Evolutionary conservation across 139 green algal species (phyloP).

Genomic region (Chlamydomonas schloesseri): DNA sequence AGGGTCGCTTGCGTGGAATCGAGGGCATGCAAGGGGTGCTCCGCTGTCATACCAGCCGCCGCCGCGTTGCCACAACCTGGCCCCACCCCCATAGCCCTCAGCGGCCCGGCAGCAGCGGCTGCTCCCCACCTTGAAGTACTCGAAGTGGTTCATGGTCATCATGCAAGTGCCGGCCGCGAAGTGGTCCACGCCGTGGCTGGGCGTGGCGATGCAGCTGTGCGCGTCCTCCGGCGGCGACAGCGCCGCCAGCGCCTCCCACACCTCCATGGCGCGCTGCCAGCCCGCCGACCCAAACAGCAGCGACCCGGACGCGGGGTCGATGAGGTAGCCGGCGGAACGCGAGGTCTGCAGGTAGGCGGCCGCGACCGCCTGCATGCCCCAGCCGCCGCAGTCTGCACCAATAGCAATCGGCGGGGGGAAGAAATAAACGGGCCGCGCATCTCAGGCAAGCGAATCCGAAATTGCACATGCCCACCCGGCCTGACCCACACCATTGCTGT

Average conservation of each 20-base stretch:
- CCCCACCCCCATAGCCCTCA: too few relatives aligned
- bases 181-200: background rate
- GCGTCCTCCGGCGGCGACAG: background rate
- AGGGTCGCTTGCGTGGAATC: too few relatives aligned
- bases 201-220: background rate
- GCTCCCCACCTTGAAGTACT: slow-evolving; percentile 29
- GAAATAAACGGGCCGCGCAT: too few relatives aligned
- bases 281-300: background rate
- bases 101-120: too few relatives aligned
- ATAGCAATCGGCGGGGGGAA: too few relatives aligned
- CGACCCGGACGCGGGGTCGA: background rate
- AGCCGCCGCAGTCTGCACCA: slow-evolving; percentile 27
- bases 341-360: slow-evolving; percentile 16
- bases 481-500: too few relatives aligned
- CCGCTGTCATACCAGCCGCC: too few relatives aligned
- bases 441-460: too few relatives aligned
- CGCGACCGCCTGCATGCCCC: slow-evolving; percentile 2
- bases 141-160: background rate
- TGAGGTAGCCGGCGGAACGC: background rate
- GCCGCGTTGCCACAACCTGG: too few relatives aligned
- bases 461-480: too few relatives aligned
- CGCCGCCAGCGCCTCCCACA: background rate
- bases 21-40: too few relatives aligned
- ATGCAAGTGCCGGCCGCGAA: slow-evolving; percentile 5
- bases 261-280: background rate